Evolutionary conservation across 139 green algal species (phyloP), one percentile per base, ranked within the genome.

Genomic region (Tetradesmus lagerheimii): DNA sequence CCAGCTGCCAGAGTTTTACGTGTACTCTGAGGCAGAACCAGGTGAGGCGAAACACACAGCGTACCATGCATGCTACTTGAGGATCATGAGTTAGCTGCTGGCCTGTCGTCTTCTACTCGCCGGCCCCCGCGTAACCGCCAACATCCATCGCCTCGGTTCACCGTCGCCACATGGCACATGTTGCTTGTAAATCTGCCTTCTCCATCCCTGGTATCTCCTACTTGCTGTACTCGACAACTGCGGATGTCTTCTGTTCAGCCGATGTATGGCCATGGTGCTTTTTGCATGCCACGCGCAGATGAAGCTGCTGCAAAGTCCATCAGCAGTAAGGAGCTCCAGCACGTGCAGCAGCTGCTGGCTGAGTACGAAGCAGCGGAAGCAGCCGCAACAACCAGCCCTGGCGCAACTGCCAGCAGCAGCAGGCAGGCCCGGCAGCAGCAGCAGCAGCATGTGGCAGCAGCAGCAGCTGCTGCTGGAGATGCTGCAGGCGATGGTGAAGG

Each of bases 1-100:
- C 3, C 37, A 76, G 37, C 86, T 97, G 66, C 94, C 95, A 5
- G 93, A 94, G 64, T 97, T 95, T 66, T 94, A 96, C 74, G 50
- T 97, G 9, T 83, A 86, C 20, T 91, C 93, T n/a, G 83, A 91
- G 50, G 64, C 77, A 57, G 93, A 95, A 50, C 91, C 91, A 12
- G 50, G 50, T 90, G 91, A 87, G 91, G 8, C 20, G 47, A 62
- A 12, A 62, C 12, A 16, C 4, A 20, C 66, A 31, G 66, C n/a
- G n/a, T n/a, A n/a, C n/a, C n/a, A n/a, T 34, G 29, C 66, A 16
- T 78, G 67, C 67, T 78, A n/a, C n/a, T n/a, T n/a, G n/a, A n/a
- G n/a, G n/a, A n/a, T n/a, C n/a, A n/a, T n/a, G n/a, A n/a, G n/a
- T n/a, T n/a, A n/a, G n/a, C n/a, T n/a, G n/a, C n/a, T n/a, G n/a